Percentiles rank a stretch among this genome's conserved stretches.
Conservation (phyloP, 2,329 filamentous ascomycete species). For the Pseudohalonectria lignicola region DNA sequence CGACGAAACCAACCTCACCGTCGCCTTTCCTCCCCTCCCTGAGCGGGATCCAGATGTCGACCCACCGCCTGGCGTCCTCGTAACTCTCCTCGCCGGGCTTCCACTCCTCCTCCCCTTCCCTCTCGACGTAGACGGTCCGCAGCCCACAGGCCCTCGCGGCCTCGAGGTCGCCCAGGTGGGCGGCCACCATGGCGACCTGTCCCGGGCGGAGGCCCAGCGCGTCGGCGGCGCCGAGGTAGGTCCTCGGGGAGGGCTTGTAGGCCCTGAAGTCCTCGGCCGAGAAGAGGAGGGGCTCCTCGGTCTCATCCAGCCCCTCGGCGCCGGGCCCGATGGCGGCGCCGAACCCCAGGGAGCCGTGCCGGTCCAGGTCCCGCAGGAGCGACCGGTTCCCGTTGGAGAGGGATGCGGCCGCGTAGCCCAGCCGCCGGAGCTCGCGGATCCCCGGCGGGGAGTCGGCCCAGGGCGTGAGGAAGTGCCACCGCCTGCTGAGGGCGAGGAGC, state of each 20-base stretch:
- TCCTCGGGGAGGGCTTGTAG: conserved; percentile 61
- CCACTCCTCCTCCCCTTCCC: conserved; percentile 55
- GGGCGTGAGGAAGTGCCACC: conserved; percentile 63
- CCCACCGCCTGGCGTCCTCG: conserved; percentile 44
- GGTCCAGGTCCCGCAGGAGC: conserved; percentile 54
- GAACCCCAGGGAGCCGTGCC: conserved; percentile 49
- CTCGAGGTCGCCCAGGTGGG: conserved; percentile 59
- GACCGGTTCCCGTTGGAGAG: conserved; percentile 64
- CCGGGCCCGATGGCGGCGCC: conserved; percentile 53
- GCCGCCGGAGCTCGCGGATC: conserved; percentile 37
- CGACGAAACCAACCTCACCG: conserved; percentile 44
- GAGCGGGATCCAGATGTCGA: conserved; percentile 51
- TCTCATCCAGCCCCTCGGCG: no score
- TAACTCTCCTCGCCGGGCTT: conserved; percentile 30
- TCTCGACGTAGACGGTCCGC: conserved; percentile 64
- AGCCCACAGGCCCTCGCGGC: conserved; percentile 55
- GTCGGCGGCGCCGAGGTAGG: conserved; percentile 58
- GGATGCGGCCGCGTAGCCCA: conserved; percentile 45
- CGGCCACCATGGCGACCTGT: conserved; percentile 67
- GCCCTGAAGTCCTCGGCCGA: conserved; percentile 60
- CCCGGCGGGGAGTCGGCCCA: conserved; percentile 55
- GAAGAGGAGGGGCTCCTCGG: no score
- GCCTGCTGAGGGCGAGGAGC: conserved; percentile 45
- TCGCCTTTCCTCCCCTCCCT: no score
- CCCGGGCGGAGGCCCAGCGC: conserved; percentile 42